Evolutionary conservation across 2,329 filamentous ascomycete species (phyloP), one percentile per base, ranked within the genome.

Genomic region (Orbilia brochopaga): DNA sequence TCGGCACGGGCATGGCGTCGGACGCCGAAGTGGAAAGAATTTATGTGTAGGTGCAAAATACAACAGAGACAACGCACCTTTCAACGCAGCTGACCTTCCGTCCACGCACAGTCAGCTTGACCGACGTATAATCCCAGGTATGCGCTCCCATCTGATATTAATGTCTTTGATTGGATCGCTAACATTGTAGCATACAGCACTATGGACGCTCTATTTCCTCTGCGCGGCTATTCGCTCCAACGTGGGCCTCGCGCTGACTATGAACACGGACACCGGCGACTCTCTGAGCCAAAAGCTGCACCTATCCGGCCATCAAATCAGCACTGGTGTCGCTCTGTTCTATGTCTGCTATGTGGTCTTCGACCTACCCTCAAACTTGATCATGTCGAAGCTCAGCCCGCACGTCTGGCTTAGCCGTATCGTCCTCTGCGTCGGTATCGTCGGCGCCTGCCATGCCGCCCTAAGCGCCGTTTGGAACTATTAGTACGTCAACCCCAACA

Each of bases 281-380:
- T 88, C 94, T 78, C 85, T 96, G n/a, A 85, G 85, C 75, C 85
- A 86, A 1, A 84, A 89, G 40, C 84, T 96, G 56, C 78, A 86
- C 69, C 81, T 96, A 74, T 87, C 86, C 0, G 80, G 88, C 8
- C 90, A 89, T 76, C 88, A 96, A 79, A 87, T 91, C 15, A 95
- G 91, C 0, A 92, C 90, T 0, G 91, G 90, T 54, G 82, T 96
- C 42, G 90, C 92, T 2, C 83, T 96, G 15, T 96, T 96, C 82
- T 96, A 96, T 78, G 91, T 96, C 73, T 88, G 90, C 77, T 96
- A 96, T 80, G 91, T 96, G 70, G 80, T 96, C 60, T 95, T 96
- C 76, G 92, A 96, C 78, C 85, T 90, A 61, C 92, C 92, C 0
- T 94, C 91, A 3, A 96, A 96, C 79, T 83, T 96, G 74, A 81